Evolutionary conservation across 2,329 filamentous ascomycete species (phyloP).

Genomic region (Neofusicoccum cordaticola): DNA sequence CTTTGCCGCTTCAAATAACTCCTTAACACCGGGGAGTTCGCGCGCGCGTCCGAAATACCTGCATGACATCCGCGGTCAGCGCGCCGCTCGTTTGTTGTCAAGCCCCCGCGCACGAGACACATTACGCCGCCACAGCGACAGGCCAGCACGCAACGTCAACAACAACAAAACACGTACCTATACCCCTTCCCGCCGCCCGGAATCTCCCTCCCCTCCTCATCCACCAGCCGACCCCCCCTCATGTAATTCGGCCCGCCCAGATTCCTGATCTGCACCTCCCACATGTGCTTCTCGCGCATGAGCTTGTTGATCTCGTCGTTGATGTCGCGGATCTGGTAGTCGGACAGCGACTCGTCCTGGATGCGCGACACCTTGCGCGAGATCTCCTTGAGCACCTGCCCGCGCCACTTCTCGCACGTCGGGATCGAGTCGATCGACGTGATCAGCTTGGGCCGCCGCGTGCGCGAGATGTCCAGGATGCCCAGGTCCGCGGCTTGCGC

Average conservation of each 20-base stretch:
- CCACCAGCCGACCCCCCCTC: conserved; percentile 58
- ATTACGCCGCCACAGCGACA: not conserved
- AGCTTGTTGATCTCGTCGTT: conserved; percentile 99
- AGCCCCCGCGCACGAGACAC: not conserved
- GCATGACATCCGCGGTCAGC: not conserved
- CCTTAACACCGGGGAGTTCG: conserved; percentile 92
- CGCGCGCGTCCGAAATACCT: conserved; percentile 82
- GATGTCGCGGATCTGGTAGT: conserved; percentile 95
- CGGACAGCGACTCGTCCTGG: conserved; percentile 84
- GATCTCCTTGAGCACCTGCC: conserved; percentile 95
- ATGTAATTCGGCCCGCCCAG: conserved; percentile 97
- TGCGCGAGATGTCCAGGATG: conserved; percentile 89
- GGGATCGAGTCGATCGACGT: conserved; percentile 82
- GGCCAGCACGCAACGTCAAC: not conserved
- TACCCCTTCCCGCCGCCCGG: conserved; percentile 80
- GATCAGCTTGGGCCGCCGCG: conserved; percentile 86
- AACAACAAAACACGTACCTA: conserved; percentile 43
- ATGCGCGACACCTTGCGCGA: conserved; percentile 95
- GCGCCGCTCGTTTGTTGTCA: too few relatives aligned
- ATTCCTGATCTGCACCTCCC: conserved; percentile 95
- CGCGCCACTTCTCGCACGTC: conserved; percentile 94
- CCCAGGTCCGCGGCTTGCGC: conserved; percentile 93
- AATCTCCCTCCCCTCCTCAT: conserved; percentile 56
- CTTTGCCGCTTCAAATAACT: conserved; percentile 79
- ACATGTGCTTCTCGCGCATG: conserved; percentile 98